Conservation (phyloP, 345 rosid genomes). For the Iberis pinnata region DNA sequence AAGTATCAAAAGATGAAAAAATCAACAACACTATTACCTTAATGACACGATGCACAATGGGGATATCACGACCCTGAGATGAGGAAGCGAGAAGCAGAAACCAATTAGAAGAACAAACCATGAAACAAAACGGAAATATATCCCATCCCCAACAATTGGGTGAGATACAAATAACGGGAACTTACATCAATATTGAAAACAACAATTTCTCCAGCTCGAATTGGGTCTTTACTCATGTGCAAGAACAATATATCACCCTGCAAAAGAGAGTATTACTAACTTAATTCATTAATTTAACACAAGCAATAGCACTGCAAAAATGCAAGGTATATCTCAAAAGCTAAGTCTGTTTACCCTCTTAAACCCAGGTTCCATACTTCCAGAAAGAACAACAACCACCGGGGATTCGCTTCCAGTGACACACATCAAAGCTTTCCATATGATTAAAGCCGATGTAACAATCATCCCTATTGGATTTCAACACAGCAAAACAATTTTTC, state of each 20-base stretch:
- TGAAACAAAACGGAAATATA: not conserved
- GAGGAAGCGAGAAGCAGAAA: not conserved
- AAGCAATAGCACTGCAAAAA: no score
- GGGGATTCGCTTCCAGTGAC: slow-evolving; percentile 70
- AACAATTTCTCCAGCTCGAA: slow-evolving; percentile 64
- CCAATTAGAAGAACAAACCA: not conserved
- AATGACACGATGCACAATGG: slow-evolving; percentile 36
- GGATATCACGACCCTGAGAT: slow-evolving; percentile 36
- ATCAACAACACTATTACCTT: slow-evolving; percentile 8
- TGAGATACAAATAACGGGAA: not conserved
- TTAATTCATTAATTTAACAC: no score
- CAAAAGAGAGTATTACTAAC: no score
- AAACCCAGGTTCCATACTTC: slow-evolving; percentile 84
- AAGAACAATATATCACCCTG: slow-evolving; percentile 75
- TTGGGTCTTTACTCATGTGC: slow-evolving; percentile 55
- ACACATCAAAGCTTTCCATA: slow-evolving; percentile 72
- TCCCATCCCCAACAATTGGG: no score
- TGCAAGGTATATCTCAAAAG: not conserved
- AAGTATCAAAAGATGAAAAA: slow-evolving; percentile 1
- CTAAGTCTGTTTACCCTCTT: slow-evolving; percentile 35
- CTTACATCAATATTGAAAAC: slow-evolving; percentile 58
- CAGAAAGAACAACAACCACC: slow-evolving; percentile 70
- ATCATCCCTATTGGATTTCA: slow-evolving; percentile 56
- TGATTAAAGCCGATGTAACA: slow-evolving; percentile 53
- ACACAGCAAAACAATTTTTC: not conserved